A percentile compares a stretch with the other conserved stretches of the same genome.
Conservation (phyloP, 2,329 filamentous ascomycete species). For the Davidsoniella eucalypti region DNA sequence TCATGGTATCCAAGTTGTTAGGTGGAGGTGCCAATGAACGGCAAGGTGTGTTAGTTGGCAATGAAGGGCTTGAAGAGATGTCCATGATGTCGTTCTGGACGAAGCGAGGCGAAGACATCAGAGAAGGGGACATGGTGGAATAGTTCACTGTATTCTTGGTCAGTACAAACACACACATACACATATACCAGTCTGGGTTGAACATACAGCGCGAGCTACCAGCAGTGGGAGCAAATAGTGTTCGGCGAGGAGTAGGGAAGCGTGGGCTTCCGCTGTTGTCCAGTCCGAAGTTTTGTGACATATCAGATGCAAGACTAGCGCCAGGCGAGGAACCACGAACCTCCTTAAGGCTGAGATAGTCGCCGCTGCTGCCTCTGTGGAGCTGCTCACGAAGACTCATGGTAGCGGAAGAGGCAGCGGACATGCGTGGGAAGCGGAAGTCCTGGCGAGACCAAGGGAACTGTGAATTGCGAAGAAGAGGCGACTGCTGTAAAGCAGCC, state of each 20-base stretch:
- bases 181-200: no score
- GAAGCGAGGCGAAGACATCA: slow-evolving; percentile 17
- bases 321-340: slow-evolving; percentile 78
- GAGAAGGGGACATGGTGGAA: background rate
- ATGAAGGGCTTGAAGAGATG: slow-evolving; percentile 57
- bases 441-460: slow-evolving; percentile 40
- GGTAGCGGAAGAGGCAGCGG: slow-evolving; percentile 39
- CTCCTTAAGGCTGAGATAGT: slow-evolving; percentile 71
- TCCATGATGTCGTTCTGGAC: slow-evolving; percentile 43
- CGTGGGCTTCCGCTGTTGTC: slow-evolving; percentile 51
- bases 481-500: slow-evolving; percentile 72
- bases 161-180: no score
- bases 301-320: slow-evolving; percentile 75
- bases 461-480: slow-evolving; percentile 27
- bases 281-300: slow-evolving; percentile 93
- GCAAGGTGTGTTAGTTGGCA: slow-evolving; percentile 13
- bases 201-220: background rate
- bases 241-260: slow-evolving; percentile 26
- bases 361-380: slow-evolving; percentile 35
- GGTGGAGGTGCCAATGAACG: slow-evolving; percentile 3
- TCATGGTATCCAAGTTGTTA: slow-evolving; percentile 9
- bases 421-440: slow-evolving; percentile 33
- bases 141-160: background rate
- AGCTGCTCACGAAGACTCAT: slow-evolving; percentile 65
- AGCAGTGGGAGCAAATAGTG: slow-evolving; percentile 23